phyloP scores from a whole-genome alignment of 75 land plant species.

The Selaginella tamariscina region DNA sequence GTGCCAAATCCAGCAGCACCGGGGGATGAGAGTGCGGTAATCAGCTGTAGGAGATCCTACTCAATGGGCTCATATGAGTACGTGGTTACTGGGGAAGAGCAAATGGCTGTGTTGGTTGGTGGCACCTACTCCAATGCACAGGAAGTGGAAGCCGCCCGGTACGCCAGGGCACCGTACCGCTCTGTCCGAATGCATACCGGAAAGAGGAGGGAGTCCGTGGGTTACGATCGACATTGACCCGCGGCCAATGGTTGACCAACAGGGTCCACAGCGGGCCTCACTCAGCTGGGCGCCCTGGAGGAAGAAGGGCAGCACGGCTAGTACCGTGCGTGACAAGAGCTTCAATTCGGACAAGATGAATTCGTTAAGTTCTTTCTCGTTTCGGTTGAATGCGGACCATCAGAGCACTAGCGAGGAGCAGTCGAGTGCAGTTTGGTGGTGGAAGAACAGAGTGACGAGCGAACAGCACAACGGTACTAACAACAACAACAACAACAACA shows the following conservation, averaged over 20 bases:
- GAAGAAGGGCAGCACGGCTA: not conserved
- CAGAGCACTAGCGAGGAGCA: not conserved
- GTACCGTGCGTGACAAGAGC: not conserved
- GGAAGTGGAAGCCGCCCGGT: not conserved
- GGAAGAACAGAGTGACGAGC: not conserved
- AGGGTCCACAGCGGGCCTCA: not conserved
- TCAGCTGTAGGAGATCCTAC: constrained; percentile 29
- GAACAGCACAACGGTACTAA: not conserved
- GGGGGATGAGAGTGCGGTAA: not conserved
- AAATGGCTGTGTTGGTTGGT: not conserved
- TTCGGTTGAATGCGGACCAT: not conserved
- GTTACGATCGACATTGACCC: not conserved
- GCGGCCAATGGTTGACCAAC: not conserved
- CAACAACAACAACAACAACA: not conserved
- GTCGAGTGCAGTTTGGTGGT: not conserved
- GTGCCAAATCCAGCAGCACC: not conserved
- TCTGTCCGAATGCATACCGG: not conserved
- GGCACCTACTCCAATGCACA: not conserved
- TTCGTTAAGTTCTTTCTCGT: not conserved
- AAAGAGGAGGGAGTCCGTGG: not conserved
- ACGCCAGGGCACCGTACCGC: not conserved
- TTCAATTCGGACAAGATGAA: not conserved
- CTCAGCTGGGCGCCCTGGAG: not conserved
- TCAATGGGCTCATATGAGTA: constrained; percentile 65
- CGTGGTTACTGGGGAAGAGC: constrained; percentile 21